Evolutionary conservation across 2,329 filamentous ascomycete species (phyloP), one percentile per base, ranked within the genome.

Genomic region (Fusarium brachygibbosum): DNA sequence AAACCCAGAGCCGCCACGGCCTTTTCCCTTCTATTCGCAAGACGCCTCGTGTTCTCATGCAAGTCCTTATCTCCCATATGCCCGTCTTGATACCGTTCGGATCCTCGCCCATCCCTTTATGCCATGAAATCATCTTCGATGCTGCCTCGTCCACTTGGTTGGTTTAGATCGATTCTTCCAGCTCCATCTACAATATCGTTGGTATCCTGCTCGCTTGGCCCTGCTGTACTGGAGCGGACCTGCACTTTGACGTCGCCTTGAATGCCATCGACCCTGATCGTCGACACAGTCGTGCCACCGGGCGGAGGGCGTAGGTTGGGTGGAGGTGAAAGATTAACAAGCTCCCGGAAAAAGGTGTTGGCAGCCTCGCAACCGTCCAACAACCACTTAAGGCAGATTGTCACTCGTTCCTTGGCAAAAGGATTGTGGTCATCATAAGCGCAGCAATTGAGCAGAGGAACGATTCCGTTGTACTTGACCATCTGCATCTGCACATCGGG

Each of bases 371-470:
- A 93, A 14, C 91, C 91, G 71, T 93, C 91, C 80, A 93, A 87
- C 8, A 92, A 83, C 86, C 90, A 97, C 76, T 95, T 94, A n/a
- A 97, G 85, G 70, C 92, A 94, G 77, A 97, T 90, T 50, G 94
- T 93, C 4, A 93, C 93, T 69, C 94, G 92, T 79, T 98, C 95
- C 74, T 95, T 93, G 68, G 97, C 94, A 76, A 95, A 98, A 1
- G 94, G 93, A 76, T 98, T 98, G 80, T 97, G 90, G 72, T 95
- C 93, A 76, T 98, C 95, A 76, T 96, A 96, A 32, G 90, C 88
- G 74, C 94, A 98, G 79, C 94, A 97, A 75, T 94, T 94, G 17
- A 98, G 87, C 21, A 98, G 86, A 0, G 93, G 90, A 71, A 97
- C 92, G 42, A 98, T 92, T 41, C 95, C 95, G 69, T 93, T 92